Evolutionary conservation across 441 rosid genomes (phyloP).

Genomic region (Brassica hybrid): DNA sequence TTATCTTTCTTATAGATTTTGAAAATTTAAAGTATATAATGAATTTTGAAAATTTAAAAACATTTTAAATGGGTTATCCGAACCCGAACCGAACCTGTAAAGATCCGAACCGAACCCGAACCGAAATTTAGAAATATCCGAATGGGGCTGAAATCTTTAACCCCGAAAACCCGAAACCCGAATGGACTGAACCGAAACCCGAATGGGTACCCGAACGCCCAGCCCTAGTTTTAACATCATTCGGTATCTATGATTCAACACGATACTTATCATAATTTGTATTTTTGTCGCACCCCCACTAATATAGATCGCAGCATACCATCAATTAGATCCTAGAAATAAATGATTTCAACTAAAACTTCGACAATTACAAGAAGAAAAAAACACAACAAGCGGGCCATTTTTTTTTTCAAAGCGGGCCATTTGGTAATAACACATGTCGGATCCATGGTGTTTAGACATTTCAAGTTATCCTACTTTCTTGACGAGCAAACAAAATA

Average conservation of each 20-base stretch:
- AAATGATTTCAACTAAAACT: conserved; percentile 1
- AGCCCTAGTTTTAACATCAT: conserved; percentile 27
- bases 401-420: neutral
- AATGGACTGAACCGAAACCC: no score
- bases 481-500: conserved; percentile 9
- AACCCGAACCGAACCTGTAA: no score
- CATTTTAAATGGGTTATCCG: no score
- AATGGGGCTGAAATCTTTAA: no score
- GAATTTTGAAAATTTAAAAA: no score
- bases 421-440: conserved; percentile 28
- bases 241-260: conserved; percentile 30
- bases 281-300: conserved; percentile 3
- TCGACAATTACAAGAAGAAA: neutral
- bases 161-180: no score
- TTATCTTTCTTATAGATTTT: no score
- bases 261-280: conserved; percentile 14
- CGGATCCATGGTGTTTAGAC: conserved; percentile 48
- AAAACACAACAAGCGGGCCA: neutral
- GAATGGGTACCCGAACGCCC: no score
- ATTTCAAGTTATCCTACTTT: conserved; percentile 28
- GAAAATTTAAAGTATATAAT: no score
- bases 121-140: no score
- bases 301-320: neutral
- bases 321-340: neutral
- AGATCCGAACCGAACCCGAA: no score